Conservation (phyloP, 2,329 filamentous ascomycete genomes). For the Verticillium longisporum region DNA sequence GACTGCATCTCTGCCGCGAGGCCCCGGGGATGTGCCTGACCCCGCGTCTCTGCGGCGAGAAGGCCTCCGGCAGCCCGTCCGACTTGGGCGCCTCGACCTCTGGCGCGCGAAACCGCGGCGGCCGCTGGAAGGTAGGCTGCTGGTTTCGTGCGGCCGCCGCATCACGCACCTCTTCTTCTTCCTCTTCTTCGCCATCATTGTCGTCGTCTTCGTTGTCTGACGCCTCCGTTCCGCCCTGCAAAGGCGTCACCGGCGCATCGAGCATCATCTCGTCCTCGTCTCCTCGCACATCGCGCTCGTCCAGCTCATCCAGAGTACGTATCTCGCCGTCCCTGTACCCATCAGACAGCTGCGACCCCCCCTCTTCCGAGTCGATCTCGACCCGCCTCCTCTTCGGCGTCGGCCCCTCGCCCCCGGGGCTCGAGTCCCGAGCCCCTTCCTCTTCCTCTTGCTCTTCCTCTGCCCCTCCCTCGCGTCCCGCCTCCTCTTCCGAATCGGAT, state of each 20-base stretch:
- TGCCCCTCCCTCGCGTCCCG: constrained; percentile 4
- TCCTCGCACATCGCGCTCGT: not conserved
- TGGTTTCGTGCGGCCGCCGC: constrained; percentile 7
- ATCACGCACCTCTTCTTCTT: constrained; percentile 8
- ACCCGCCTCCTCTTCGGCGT: constrained; percentile 10
- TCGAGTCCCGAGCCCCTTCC: not conserved
- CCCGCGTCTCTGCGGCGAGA: constrained; percentile 27
- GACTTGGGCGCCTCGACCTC: constrained; percentile 14
- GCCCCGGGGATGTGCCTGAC: constrained; percentile 27
- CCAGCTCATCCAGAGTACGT: not conserved
- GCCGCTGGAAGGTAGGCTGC: constrained; percentile 29
- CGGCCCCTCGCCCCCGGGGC: constrained; percentile 1
- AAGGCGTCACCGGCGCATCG: constrained; percentile 3
- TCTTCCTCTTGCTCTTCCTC: not conserved
- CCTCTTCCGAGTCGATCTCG: not conserved
- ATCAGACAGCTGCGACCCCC: not conserved
- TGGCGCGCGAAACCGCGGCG: constrained; percentile 30
- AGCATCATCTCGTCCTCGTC: not conserved
- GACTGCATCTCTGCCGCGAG: constrained; percentile 31
- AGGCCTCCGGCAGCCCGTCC: constrained; percentile 18
- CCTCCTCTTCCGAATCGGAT: constrained; percentile 1
- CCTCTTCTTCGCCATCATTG: not conserved
- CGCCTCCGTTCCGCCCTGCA: not conserved
- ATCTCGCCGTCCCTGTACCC: not conserved
- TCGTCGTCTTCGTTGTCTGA: not conserved